Evolutionary conservation across 164 flowering plant species (phyloP), one percentile per base, ranked within the genome.

Genomic region (Aristolochia fimbriata): DNA sequence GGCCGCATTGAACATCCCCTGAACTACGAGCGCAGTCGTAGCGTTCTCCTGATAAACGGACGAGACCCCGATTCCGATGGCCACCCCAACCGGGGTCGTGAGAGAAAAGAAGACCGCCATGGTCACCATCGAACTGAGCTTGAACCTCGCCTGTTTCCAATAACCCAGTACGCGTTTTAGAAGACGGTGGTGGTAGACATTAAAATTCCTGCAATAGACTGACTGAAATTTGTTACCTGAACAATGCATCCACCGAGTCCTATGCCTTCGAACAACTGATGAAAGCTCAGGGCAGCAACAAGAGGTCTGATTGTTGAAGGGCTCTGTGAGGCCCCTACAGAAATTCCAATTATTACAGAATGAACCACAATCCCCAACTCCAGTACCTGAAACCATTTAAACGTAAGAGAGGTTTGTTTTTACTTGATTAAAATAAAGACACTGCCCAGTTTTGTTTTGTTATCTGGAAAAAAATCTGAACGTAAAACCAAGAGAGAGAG

Each of bases 61-160:
- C 14, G 76, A 22, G 20, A 73, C 54, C 8, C 55, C 76, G 0
- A 59, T 62, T 0, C 76, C 76, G 4, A 73, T 33, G 15, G 62
- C 67, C 2, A 73, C 47, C 16, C 76, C 76, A 22, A 58, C 24
- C 8, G 76, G 76, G 6, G 76, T 69, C 10, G 76, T 73, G 2
- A 73, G 65, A 19, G 76, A 70, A 54, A 73, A 73, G 48, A 73
- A 73, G 2, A 66, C 52, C 25, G 62, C 59, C 76, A 73, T 73
- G 9, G 51, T 7, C 0, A 49, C 33, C 0, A 57, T 24, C 1
- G 73, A 47, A 33, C 33, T 3, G 1, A 16, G 17, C 46, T 59
- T 66, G 70, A 73, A 73, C 20, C 59, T 54, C 15, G 76, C 76
- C 74, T 71, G 41, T 21, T 20, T 49, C 22, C 30, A 27, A 2